Percentiles rank a stretch among this genome's conserved stretches.
phyloP scores from a whole-genome alignment of 2,329 filamentous ascomycete species.

The Xylaria polymorpha region DNA sequence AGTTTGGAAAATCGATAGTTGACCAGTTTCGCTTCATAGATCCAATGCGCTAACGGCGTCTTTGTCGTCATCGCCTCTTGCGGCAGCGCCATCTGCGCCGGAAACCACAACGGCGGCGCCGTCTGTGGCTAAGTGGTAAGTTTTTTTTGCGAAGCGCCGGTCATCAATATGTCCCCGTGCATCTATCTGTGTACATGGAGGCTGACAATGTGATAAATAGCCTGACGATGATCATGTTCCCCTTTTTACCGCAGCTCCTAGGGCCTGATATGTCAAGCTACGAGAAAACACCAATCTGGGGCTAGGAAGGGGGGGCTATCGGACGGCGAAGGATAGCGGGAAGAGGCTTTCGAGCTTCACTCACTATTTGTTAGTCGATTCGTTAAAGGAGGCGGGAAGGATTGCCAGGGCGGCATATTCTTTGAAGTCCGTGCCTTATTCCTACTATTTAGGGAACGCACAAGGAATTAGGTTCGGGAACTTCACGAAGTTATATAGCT shows the following conservation, averaged over 20 bases:
- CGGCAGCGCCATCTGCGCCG: constrained; percentile 34
- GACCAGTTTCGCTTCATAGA: constrained; percentile 10
- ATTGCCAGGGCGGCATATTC: background rate
- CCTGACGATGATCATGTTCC: background rate
- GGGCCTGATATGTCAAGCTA: background rate
- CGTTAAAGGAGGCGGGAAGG: background rate
- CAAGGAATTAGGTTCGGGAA: background rate
- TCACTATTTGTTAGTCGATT: background rate
- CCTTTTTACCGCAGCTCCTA: background rate
- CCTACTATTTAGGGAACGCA: background rate
- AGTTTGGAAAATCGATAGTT: background rate
- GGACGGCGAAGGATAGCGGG: background rate
- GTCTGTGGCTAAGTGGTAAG: constrained; percentile 36
- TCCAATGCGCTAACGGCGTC: constrained; percentile 38
- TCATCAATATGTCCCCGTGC: background rate
- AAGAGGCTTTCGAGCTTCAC: too few species aligned
- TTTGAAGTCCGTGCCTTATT: background rate
- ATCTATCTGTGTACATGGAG: background rate
- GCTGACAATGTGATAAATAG: background rate
- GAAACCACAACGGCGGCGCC: constrained; percentile 38
- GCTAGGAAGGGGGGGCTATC: background rate
- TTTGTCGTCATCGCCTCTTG: constrained; percentile 39
- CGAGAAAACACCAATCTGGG: background rate
- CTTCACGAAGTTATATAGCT: background rate
- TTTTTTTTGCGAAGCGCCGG: background rate